Evolutionary conservation across 108 stramenopile genomes (phyloP).

Genomic region (Conticribra weissflogii): DNA sequence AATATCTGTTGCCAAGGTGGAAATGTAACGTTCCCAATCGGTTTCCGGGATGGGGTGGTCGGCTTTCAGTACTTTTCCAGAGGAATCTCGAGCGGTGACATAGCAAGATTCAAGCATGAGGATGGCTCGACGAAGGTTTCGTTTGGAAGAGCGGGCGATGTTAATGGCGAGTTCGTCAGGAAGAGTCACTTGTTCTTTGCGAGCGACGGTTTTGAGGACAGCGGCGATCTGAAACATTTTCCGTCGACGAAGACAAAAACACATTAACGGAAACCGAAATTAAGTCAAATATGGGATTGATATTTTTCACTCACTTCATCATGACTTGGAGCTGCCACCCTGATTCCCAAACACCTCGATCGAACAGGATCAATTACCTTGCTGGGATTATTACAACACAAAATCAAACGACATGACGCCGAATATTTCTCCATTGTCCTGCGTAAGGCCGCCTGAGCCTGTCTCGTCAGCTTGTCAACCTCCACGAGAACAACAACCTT

Average conservation of each 20-base stretch:
- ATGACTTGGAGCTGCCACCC: slow-evolving; percentile 87
- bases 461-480: slow-evolving; percentile 90
- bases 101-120: slow-evolving; percentile 95
- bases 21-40: slow-evolving; percentile 98
- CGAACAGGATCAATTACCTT: slow-evolving; percentile 97
- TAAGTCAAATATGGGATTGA: no score
- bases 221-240: slow-evolving; percentile 59
- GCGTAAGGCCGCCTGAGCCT: slow-evolving; percentile 94
- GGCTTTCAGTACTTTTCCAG: slow-evolving; percentile 38
- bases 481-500: slow-evolving; percentile 95
- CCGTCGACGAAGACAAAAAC: no score
- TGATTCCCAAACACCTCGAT: slow-evolving; percentile 93
- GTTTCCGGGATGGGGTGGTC: slow-evolving; percentile 61
- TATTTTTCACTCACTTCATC: slow-evolving; percentile 72
- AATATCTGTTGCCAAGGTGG: slow-evolving; percentile 84
- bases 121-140: slow-evolving; percentile 96
- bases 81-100: slow-evolving; percentile 69
- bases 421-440: slow-evolving; percentile 99
- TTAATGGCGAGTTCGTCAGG: slow-evolving; percentile 78
- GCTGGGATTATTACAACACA: slow-evolving; percentile 87
- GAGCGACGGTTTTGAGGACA: slow-evolving; percentile 76
- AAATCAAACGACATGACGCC: slow-evolving; percentile 91
- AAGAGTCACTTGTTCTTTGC: slow-evolving; percentile 77
- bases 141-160: slow-evolving; percentile 73
- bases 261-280: no score